Percentiles rank a stretch among this genome's conserved stretches.
Evolutionary conservation across 2,329 filamentous ascomycete species (phyloP).

Genomic region (Cyphellophora attinorum): DNA sequence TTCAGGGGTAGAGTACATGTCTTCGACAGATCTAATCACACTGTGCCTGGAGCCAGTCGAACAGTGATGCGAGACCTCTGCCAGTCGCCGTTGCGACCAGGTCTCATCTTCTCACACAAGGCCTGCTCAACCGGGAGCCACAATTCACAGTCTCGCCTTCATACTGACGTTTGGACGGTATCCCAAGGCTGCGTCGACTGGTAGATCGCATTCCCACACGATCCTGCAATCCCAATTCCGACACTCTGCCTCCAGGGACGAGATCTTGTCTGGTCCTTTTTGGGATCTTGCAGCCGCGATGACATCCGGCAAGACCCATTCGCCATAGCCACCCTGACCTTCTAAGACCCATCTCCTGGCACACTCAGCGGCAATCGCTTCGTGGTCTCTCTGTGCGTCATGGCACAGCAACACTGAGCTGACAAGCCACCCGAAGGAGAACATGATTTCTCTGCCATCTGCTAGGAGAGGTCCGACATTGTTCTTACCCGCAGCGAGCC

Average conservation of each 20-base stretch:
- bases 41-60: too few species aligned
- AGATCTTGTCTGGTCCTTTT: constrained; percentile 1
- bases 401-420: constrained; percentile 26
- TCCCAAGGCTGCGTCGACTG: constrained; percentile 6
- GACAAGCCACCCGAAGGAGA: constrained; percentile 19
- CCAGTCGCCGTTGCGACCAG: too few species aligned
- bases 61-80: too few species aligned
- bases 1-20: too few species aligned
- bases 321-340: background rate
- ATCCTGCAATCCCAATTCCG: constrained; percentile 23
- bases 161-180: constrained; percentile 1
- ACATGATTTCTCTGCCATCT: constrained; percentile 9
- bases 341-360: constrained; percentile 27
- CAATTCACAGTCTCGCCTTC: background rate
- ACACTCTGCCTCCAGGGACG: constrained; percentile 5
- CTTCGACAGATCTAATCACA: too few species aligned
- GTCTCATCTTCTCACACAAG: too few species aligned
- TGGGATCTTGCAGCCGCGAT: background rate
- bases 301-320: background rate
- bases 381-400: constrained; percentile 27
- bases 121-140: too few species aligned
- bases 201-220: constrained; percentile 23
- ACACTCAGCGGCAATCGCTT: constrained; percentile 24
- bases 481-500: constrained; percentile 1
- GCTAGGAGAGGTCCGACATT: constrained; percentile 1